These are phyloP conservation scores for Chrysosporium keratinophilum DNA, from an alignment of 2,329 filamentous ascomycete species.

Conservation along the genomic window DNA sequence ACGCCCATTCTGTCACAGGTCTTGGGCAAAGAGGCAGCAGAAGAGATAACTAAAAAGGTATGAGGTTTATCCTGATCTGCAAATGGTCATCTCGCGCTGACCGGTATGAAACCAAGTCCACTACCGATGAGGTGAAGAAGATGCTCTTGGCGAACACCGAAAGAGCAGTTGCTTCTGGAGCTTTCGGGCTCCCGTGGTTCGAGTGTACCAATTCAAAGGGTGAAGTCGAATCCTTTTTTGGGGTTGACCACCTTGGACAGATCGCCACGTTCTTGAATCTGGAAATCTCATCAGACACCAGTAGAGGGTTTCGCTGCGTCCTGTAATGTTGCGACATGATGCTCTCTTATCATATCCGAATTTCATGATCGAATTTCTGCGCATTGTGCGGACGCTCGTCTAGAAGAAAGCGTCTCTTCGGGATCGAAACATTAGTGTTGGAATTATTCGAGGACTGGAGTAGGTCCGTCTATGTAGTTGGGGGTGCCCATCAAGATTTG, in stretches of 20 bases:
- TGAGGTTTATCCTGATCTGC: constrained; percentile 8
- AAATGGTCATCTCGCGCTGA: constrained; percentile 7
- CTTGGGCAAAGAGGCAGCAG: constrained; percentile 38
- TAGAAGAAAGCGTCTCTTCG: no score
- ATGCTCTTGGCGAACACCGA: constrained; percentile 42
- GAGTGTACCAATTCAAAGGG: constrained; percentile 46
- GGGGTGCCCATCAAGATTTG: no score
- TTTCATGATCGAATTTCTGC: not conserved
- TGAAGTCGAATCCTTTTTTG: constrained; percentile 48
- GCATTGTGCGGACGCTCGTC: no score
- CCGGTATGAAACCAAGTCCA: constrained; percentile 16
- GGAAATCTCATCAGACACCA: constrained; percentile 26
- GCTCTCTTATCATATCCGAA: not conserved
- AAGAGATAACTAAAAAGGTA: constrained; percentile 36
- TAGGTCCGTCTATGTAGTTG: no score
- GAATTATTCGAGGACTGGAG: no score
- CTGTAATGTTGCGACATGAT: constrained; percentile 17
- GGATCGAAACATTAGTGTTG: no score
- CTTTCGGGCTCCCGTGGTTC: constrained; percentile 54
- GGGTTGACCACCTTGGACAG: constrained; percentile 50
- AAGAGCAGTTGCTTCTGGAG: constrained; percentile 42
- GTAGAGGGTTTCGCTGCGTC: constrained; percentile 23
- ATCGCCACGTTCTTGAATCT: constrained; percentile 45
- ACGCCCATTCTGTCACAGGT: constrained; percentile 35
- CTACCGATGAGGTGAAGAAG: constrained; percentile 38